A percentile compares a stretch with the other conserved stretches of the same genome.
Evolutionary conservation across 805 yeast species (phyloP).

Genomic region (Myxozyma kluyveri): DNA sequence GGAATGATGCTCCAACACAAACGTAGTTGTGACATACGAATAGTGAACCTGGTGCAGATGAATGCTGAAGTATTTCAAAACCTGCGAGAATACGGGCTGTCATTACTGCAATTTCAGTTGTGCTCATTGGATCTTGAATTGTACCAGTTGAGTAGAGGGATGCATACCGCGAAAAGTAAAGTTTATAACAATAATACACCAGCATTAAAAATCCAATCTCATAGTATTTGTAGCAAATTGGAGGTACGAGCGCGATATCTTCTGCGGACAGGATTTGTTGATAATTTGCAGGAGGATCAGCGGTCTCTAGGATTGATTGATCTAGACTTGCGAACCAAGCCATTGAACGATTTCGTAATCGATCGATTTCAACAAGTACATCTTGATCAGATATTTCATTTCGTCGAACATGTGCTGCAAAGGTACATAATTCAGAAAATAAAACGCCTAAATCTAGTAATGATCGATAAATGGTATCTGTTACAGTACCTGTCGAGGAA

Average conservation of each 20-base stretch:
- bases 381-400: conserved; percentile 2
- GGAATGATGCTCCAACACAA: conserved; percentile 20
- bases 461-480: conserved; percentile 2
- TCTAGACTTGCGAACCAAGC: conserved; percentile 21
- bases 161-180: conserved; percentile 20
- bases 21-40: conserved; percentile 21
- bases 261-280: neutral
- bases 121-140: conserved; percentile 7
- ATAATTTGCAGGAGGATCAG: conserved; percentile 10
- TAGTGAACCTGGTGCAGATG: conserved; percentile 14
- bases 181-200: conserved; percentile 18
- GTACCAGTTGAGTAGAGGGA: conserved; percentile 15
- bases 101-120: conserved; percentile 14
- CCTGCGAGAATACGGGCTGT: conserved; percentile 21
- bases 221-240: conserved; percentile 16
- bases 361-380: conserved; percentile 9
- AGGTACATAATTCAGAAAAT: conserved; percentile 14
- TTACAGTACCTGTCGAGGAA: neutral
- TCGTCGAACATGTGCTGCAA: conserved; percentile 15
- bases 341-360: conserved; percentile 14
- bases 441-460: conserved; percentile 6
- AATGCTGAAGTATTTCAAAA: conserved; percentile 14
- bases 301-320: conserved; percentile 8
- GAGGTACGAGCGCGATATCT: conserved; percentile 17
- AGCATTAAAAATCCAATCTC: conserved; percentile 14